Conservation (phyloP, 2,329 filamentous ascomycete genomes). For the Aspergillus sp. region DNA sequence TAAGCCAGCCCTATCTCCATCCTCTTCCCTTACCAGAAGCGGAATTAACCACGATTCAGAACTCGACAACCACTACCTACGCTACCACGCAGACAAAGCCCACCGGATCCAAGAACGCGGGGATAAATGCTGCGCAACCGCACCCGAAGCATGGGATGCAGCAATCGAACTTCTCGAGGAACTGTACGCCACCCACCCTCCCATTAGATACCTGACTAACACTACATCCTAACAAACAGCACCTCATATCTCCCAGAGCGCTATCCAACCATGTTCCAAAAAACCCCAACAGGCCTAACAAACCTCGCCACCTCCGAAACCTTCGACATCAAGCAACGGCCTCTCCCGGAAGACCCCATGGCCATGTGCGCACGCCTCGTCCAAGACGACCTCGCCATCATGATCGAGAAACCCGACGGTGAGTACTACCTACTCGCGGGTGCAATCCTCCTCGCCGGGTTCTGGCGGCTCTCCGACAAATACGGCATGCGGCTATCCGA, state of each 20-base stretch:
- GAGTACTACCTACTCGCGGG: slow-evolving; percentile 80
- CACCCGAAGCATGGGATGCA: slow-evolving; percentile 68
- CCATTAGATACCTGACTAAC: background rate
- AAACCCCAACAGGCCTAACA: slow-evolving; percentile 64
- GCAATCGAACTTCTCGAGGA: slow-evolving; percentile 77
- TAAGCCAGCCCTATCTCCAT: slow-evolving; percentile 17
- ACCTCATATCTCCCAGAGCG: slow-evolving; percentile 68
- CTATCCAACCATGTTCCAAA: slow-evolving; percentile 69
- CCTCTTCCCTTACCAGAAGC: background rate
- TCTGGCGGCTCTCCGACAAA: slow-evolving; percentile 82
- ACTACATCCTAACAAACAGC: slow-evolving; percentile 20
- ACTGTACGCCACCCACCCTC: slow-evolving; percentile 42
- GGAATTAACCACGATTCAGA: slow-evolving; percentile 47
- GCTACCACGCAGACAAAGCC: slow-evolving; percentile 71
- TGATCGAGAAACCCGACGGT: slow-evolving; percentile 74
- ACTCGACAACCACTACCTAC: slow-evolving; percentile 74
- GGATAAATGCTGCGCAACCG: slow-evolving; percentile 65
- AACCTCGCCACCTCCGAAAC: slow-evolving; percentile 71
- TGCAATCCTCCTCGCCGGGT: slow-evolving; percentile 72
- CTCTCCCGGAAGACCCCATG: slow-evolving; percentile 76
- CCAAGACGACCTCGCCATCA: slow-evolving; percentile 81
- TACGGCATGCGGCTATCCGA: slow-evolving; percentile 74
- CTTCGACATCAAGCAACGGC: slow-evolving; percentile 66
- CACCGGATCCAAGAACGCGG: slow-evolving; percentile 67
- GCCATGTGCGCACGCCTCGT: slow-evolving; percentile 68